phyloP scores from a whole-genome alignment of 257 asterid species.

The Penstemon newberryi region DNA sequence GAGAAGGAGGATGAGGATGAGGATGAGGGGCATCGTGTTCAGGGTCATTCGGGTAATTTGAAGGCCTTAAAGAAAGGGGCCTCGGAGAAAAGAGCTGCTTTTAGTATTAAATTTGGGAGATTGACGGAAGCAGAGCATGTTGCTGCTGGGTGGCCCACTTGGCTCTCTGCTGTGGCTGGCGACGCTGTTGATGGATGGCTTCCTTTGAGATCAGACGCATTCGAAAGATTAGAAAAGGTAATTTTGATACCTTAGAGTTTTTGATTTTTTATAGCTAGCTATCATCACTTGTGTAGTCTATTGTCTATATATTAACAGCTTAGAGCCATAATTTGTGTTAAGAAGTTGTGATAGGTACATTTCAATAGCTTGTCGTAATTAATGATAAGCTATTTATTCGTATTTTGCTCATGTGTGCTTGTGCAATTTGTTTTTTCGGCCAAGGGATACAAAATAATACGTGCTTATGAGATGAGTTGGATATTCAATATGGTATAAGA shows the following conservation, averaged over 20 bases:
- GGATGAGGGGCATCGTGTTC: slow-evolving; percentile 39
- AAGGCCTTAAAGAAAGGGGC: slow-evolving; percentile 37
- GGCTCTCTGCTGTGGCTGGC: slow-evolving; percentile 80
- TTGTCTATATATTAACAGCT: too few species aligned
- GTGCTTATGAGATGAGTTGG: too few species aligned
- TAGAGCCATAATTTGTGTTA: too few species aligned
- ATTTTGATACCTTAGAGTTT: neutral
- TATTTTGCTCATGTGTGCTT: too few species aligned
- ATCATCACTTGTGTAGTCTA: too few species aligned
- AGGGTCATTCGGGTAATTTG: slow-evolving; percentile 30
- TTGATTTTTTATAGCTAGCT: too few species aligned
- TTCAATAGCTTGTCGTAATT: too few species aligned
- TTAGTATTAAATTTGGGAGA: slow-evolving; percentile 76
- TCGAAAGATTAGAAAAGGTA: slow-evolving; percentile 80
- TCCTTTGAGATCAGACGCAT: slow-evolving; percentile 64
- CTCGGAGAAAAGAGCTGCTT: slow-evolving; percentile 42
- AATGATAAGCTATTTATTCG: too few species aligned
- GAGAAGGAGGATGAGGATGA: slow-evolving; percentile 60
- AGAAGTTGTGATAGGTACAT: too few species aligned
- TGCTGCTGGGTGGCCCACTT: slow-evolving; percentile 85
- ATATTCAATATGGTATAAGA: too few species aligned
- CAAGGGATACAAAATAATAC: too few species aligned
- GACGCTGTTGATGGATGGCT: slow-evolving; percentile 80
- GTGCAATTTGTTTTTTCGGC: too few species aligned
- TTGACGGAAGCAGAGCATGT: slow-evolving; percentile 54